Base-by-base conservation (phyloP, 2,329 filamentous ascomycete species). In the Pseudogymnoascus sp. region DNA sequence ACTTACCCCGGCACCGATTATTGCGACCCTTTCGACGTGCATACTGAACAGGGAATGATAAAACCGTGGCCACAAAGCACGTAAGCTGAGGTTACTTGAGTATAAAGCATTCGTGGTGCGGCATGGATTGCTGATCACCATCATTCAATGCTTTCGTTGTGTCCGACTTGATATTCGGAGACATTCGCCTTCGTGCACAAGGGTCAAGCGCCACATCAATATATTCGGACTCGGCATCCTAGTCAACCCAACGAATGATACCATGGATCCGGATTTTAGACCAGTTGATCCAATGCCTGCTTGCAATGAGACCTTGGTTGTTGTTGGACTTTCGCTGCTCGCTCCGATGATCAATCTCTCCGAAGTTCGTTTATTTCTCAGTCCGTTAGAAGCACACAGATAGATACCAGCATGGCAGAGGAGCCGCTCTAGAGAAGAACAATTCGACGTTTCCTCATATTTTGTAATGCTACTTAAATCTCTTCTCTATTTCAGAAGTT, bases 1-100 rank as follows among this genome's bases (percentile, higher is more conserved):
- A 62, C 77, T 79, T 35, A 82, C 76, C 3, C 79, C 79, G n/a
- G 79, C 79, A 22, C 79, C 79, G 43, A 82, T 77, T 1, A 82
- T 73, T 8, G 77, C 79, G 2, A 79, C 75, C 6, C 60, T 63
- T 47, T 67, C 64, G 61, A 62, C 36, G 36, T 58, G 22, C 18
- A 58, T 28, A 37, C 37, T 38, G 37, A 38, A n/a, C 37, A 38
- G 37, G 37, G 37, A 38, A 38, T 38, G 37, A 38, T n/a, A 38
- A 38, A 38, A 38, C n/a, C n/a, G 37, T 38, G n/a, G n/a, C 37
- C 37, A 9, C 37, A 38, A 38, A 38, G 37, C 37, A 38, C 37
- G 37, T 38, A 38, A 38, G 37, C 12, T 18, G 37, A 38, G 12
- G 37, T 38, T 18, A 38, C 37, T 38, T 38, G 37, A 38, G 37